Conservation (phyloP, 805 yeast genomes). For the Starmerella bombi region DNA sequence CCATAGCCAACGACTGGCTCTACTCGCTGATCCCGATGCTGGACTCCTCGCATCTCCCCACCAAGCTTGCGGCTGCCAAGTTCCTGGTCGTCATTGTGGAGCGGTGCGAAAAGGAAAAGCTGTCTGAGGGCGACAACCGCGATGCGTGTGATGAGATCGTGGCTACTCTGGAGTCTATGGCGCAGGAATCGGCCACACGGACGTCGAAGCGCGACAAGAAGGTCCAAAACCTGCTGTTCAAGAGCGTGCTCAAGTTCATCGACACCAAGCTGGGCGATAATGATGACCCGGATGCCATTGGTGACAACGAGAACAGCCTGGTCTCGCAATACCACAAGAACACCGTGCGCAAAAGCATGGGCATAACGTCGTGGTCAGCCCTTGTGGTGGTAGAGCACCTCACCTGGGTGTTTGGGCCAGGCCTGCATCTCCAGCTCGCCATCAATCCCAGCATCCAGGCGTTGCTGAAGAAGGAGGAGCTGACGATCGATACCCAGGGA, state of each 20-base stretch:
- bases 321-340: conserved; percentile 16
- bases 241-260: conserved; percentile 44
- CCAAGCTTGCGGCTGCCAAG: conserved; percentile 43
- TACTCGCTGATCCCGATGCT: conserved; percentile 15
- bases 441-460: conserved; percentile 24
- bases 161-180: conserved; percentile 30
- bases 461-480: conserved; percentile 15
- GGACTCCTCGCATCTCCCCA: conserved; percentile 34
- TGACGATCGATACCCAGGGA: conserved; percentile 10
- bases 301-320: conserved; percentile 12
- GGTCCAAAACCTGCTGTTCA: conserved; percentile 40
- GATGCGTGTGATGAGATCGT: conserved; percentile 30
- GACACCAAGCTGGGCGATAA: conserved; percentile 29
- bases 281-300: neutral
- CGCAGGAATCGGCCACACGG: conserved; percentile 42
- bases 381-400: conserved; percentile 26
- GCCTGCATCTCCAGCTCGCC: conserved; percentile 28
- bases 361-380: conserved; percentile 27
- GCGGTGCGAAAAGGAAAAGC: conserved; percentile 29
- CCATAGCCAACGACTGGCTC: conserved; percentile 28
- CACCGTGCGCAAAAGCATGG: conserved; percentile 17
- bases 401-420: conserved; percentile 29
- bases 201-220: conserved; percentile 51
- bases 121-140: conserved; percentile 8
- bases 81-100: conserved; percentile 47